Evolutionary conservation across 1,284 basidiomycete genomes (phyloP), one percentile per base, ranked within the genome.

Genomic region (Trichosporon asahii): DNA sequence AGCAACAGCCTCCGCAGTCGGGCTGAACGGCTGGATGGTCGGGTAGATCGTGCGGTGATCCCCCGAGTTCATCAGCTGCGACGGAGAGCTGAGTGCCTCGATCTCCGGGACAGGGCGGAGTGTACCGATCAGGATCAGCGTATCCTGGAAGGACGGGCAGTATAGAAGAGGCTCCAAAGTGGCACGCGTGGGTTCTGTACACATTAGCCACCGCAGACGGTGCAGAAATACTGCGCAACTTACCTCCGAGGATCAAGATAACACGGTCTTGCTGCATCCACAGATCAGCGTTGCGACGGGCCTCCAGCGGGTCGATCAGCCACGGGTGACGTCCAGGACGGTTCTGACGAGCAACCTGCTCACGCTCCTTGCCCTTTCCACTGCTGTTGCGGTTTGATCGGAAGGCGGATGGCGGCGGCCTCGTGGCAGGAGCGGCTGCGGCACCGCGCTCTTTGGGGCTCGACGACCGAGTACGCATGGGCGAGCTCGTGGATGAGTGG

Each of bases 181-280:
- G 14, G 74, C 70, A 11, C 74, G 66, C 1, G 76, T 76, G 2
- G 73, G 68, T 46, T 73, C 79, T 80, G 68, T 29, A 35, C 21
- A 21, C 29, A 14, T 31, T n/a, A 64, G 40, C 55, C 44, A 63
- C 23, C 18, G 46, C 35, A 33, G 44, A 66, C 29, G 33, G 46
- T 21, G 14, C 40, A 25, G 46, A 18, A 1, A 12, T 9, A n/a
- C 9, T 27, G 25, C 15, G 44, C 12, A 9, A 76, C 75, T 74
- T 66, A 81, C 79, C 68, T 40, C 79, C 79, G 35, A 81, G 70
- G 21, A 79, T 70, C 6, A 81, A 66, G 3, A 81, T 71, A 8
- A 79, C 76, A 11, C 79, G 68, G 6, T 73, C 71, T 11, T 67
- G 46, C 11, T 74, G 69, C 9, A 44, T 53, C 79, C 79, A 81